Base-by-base conservation (phyloP, 2,329 filamentous ascomycete species). In the Aphanocladium album region DNA sequence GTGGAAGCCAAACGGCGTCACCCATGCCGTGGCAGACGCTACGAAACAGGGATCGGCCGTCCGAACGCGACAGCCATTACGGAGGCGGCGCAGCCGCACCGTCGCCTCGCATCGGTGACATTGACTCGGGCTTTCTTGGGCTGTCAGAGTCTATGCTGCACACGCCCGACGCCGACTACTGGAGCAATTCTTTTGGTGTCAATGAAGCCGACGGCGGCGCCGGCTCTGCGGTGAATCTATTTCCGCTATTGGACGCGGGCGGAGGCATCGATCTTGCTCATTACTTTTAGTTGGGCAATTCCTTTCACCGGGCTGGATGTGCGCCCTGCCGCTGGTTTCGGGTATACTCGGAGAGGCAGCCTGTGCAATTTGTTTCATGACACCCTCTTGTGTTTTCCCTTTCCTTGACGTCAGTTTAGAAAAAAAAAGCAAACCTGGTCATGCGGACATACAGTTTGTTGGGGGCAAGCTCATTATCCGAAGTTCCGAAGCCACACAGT, bases 191-290 rank as follows among this genome's bases (percentile, higher is more conserved):
- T 5, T 67, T 75, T 19, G 74, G 75, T 8, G 57, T 53, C 30
- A 39, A 39, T 0, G 68, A 67, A 12, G 78, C 78, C 5, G 71
- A 69, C 4, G 47, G 33, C 12, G 79, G 81, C 57, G 73, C 77
- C 64, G 76, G 61, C 67, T 81, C 67, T 67, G 78, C 62, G 63
- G 59, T 83, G 23, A 83, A 83, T 57, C 59, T 83, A 16, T 83
- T 83, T 64, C 77, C 80, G 1, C 62, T 83, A 51, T 67, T 83
- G 39, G 80, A 83, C 41, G 76, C 76, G 0, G 79, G 80, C 1
- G 81, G 81, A 0, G 80, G 81, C 8, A 83, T 83, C 58, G 80
- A 83, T 65, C 69, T 83, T 45, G 79, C 74, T 8, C 74, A 77
- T 62, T 72, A 76, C 62, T 64, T 75, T 21, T 75, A 23, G n/a